Base-by-base conservation (phyloP, 1,284 basidiomycete genomes). In the Rhodotorula sp. region DNA sequence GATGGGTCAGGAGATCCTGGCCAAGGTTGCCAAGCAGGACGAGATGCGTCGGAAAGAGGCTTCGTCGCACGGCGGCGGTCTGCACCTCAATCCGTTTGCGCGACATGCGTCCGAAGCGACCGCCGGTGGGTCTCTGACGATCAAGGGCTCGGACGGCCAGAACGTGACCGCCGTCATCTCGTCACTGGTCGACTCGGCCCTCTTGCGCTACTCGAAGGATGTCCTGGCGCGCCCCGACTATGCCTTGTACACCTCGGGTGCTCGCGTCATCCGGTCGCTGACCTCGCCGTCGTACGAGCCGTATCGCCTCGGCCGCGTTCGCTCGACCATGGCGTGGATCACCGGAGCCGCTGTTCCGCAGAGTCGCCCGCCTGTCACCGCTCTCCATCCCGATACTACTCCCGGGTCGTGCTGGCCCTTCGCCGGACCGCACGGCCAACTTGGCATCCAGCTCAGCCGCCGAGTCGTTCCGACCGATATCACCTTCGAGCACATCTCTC, bases 351-450 rank as follows among this genome's bases (percentile, higher is more conserved):
- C 63, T 16, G 66, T 66, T 7, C 86, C 88, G 7, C 84, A 88
- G 60, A 94, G 92, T 23, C 87, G 88, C 16, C 87, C 91, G 1
- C 93, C 95, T 0, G 87, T 92, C 58, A 90, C 87, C 0, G 93
- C 92, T 2, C 83, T 98, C 26, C 89, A 94, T 79, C 90, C 91
- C 68, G 91, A 93, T 73, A 85, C 84, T 34, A 85, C 89, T 66
- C 87, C 88, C 34, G 95, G 95, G 3, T 87, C 89, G 73, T 99
- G 95, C 82, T 99, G 95, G 95, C 91, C 95, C 3, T 93, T 98
- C 82, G 83, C 82, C 4, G 94, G 94, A 0, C 78, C 84, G 10
- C 80, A 86, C 60, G 95, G 94, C 5, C 89, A 91, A 78, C 83
- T 98, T 2, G 93, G 91, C 7, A 88, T 99, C 56, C 84, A 85